Percentiles rank a stretch among this genome's conserved stretches.
Evolutionary conservation across 176 grass and related monocot genomes (phyloP).

Genomic region (Avena atlantica): DNA sequence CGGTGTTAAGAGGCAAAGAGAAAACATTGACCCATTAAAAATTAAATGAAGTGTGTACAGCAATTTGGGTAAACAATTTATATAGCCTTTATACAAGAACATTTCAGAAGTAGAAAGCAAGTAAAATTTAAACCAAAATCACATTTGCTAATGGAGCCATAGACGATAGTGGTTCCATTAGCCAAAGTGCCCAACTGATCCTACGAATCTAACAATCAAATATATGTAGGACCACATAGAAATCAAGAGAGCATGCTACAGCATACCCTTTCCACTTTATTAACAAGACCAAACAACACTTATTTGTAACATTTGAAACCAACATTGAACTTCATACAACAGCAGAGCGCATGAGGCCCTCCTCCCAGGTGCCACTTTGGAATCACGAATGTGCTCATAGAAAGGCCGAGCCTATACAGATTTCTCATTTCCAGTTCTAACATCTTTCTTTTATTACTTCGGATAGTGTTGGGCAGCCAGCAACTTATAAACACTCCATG

Average conservation of each 20-base stretch:
- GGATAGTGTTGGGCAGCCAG: background rate
- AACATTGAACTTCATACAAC: conserved; percentile 21
- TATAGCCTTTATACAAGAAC: background rate
- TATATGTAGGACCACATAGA: background rate
- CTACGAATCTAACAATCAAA: background rate
- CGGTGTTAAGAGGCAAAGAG: conserved; percentile 5
- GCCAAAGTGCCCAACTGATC: background rate
- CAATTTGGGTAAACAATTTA: background rate
- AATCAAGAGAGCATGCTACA: conserved; percentile 30
- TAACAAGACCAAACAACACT: background rate
- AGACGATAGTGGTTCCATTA: conserved; percentile 5
- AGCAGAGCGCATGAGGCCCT: background rate
- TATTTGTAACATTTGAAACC: conserved; percentile 15
- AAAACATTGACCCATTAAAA: background rate
- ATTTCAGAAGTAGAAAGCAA: conserved; percentile 10
- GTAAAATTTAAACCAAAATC: conserved; percentile 23
- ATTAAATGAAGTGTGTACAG: background rate
- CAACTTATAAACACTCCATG: conserved; percentile 1
- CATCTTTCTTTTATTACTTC: background rate
- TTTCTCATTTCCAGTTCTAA: background rate
- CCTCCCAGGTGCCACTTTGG: background rate
- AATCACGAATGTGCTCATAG: background rate
- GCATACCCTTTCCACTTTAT: background rate
- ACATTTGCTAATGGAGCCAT: conserved; percentile 1
- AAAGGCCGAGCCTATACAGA: background rate